phyloP scores from a whole-genome alignment of 441 rosid genomes.

The Bruguiera hainesii region DNA sequence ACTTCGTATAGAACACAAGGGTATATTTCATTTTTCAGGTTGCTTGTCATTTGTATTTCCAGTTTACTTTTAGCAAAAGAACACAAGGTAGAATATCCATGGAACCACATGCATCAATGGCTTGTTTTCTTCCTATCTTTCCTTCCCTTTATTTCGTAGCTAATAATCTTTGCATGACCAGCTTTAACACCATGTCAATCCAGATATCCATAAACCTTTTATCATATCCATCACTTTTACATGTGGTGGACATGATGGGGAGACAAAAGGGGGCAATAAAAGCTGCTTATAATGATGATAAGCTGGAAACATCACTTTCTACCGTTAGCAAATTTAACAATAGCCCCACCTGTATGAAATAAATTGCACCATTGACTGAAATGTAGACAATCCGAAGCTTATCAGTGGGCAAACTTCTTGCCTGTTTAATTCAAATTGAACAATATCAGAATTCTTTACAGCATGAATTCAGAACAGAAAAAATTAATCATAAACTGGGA shows the following conservation, averaged over 20 bases:
- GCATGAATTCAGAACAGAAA: background rate
- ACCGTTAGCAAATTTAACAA: background rate
- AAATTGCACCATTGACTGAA: constrained; percentile 41
- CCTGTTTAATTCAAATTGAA: constrained; percentile 29
- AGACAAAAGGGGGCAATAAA: background rate
- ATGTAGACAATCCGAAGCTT: constrained; percentile 52
- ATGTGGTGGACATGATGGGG: too few relatives aligned
- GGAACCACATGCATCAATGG: too few relatives aligned
- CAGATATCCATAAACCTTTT: too few relatives aligned
- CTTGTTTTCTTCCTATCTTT: too few relatives aligned
- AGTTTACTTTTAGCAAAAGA: too few relatives aligned
- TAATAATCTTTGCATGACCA: too few relatives aligned
- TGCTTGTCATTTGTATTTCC: too few relatives aligned
- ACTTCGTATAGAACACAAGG: background rate
- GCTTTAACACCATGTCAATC: too few relatives aligned
- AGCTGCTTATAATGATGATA: background rate
- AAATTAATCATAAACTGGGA: background rate
- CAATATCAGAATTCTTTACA: constrained; percentile 13
- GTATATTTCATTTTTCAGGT: too few relatives aligned
- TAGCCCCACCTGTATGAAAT: constrained; percentile 44
- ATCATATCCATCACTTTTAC: too few relatives aligned
- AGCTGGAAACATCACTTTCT: background rate
- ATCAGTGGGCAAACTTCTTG: constrained; percentile 59
- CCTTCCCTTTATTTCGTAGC: too few relatives aligned
- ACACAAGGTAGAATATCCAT: too few relatives aligned